phyloP scores from a whole-genome alignment of 805 yeast species.

The Yamadazyma ubonensis region DNA sequence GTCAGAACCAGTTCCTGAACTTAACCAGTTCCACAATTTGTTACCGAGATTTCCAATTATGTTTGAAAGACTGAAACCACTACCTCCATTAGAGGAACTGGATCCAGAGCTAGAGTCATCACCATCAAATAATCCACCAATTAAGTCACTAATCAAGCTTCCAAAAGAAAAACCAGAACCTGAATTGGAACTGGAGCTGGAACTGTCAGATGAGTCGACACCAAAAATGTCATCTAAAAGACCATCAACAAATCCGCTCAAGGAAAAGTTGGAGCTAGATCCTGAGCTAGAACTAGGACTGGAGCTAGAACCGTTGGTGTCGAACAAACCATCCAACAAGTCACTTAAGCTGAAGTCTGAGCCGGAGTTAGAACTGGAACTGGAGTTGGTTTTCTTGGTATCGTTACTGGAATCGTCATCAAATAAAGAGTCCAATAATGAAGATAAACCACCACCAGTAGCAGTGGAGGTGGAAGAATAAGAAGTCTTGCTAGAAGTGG shows the following conservation, averaged over 20 bases:
- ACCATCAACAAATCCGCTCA: constrained; percentile 13
- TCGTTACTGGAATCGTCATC: constrained; percentile 11
- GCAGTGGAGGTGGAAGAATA: constrained; percentile 14
- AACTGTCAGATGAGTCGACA: constrained; percentile 4
- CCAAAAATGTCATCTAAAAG: constrained; percentile 15
- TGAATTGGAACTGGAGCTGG: constrained; percentile 9
- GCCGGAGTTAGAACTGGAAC: constrained; percentile 10
- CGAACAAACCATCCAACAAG: constrained; percentile 9
- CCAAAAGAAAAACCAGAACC: constrained; percentile 8
- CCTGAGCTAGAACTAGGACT: no score
- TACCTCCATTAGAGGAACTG: constrained; percentile 1
- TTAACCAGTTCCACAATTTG: constrained; percentile 15
- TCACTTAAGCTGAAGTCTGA: constrained; percentile 11
- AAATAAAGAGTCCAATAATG: constrained; percentile 10
- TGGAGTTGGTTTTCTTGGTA: constrained; percentile 10
- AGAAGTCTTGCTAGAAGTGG: constrained; percentile 11
- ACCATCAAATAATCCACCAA: constrained; percentile 11
- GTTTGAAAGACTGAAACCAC: constrained; percentile 5
- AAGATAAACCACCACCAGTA: constrained; percentile 14
- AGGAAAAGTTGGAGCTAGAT: constrained; percentile 13
- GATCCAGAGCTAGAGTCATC: constrained; percentile 5
- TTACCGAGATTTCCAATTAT: constrained; percentile 6
- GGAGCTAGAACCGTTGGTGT: constrained; percentile 5
- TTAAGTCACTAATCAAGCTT: constrained; percentile 1
- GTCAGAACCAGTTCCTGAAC: constrained; percentile 4